These are phyloP conservation scores for Pterocarpus santalinus DNA, from an alignment of 306 rosid genomes.

Conservation along the genomic window DNA sequence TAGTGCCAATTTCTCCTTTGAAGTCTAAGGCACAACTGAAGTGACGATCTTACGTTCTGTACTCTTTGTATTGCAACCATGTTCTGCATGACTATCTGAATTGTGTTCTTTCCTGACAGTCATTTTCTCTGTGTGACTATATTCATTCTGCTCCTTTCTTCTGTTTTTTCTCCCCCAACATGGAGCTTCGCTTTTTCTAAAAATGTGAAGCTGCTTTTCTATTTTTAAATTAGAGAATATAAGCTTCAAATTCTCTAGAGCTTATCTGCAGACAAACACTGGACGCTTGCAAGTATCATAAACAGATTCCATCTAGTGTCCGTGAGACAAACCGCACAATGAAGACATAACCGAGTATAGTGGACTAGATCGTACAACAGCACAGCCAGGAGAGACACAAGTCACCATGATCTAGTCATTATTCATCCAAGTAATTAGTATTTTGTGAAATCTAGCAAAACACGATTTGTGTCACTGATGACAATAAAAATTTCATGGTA, in stretches of 20 bases:
- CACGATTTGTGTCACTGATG: slow-evolving; percentile 26
- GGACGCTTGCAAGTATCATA: slow-evolving; percentile 10
- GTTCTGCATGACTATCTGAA: not conserved
- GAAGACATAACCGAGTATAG: not conserved
- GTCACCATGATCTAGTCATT: slow-evolving; percentile 7
- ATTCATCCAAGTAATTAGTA: slow-evolving; percentile 37
- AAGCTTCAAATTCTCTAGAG: not conserved
- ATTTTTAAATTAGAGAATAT: not conserved
- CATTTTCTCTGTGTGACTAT: not conserved
- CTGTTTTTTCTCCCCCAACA: not conserved
- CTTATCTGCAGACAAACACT: slow-evolving; percentile 6
- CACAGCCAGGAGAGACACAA: slow-evolving; percentile 2
- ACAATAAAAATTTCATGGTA: slow-evolving; percentile 26
- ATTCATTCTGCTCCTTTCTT: not conserved
- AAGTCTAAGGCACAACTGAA: not conserved
- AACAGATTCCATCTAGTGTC: not conserved
- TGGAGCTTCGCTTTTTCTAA: not conserved
- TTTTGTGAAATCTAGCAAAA: slow-evolving; percentile 43
- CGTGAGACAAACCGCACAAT: not conserved
- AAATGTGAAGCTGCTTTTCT: not conserved
- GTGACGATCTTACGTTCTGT: not conserved
- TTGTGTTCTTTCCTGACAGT: not conserved
- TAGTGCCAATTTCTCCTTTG: not conserved
- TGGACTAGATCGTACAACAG: slow-evolving; percentile 36
- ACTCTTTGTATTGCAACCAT: slow-evolving; percentile 16